Evolutionary conservation across 2,329 filamentous ascomycete genomes (phyloP).

Genomic region (Catunica adiposa): DNA sequence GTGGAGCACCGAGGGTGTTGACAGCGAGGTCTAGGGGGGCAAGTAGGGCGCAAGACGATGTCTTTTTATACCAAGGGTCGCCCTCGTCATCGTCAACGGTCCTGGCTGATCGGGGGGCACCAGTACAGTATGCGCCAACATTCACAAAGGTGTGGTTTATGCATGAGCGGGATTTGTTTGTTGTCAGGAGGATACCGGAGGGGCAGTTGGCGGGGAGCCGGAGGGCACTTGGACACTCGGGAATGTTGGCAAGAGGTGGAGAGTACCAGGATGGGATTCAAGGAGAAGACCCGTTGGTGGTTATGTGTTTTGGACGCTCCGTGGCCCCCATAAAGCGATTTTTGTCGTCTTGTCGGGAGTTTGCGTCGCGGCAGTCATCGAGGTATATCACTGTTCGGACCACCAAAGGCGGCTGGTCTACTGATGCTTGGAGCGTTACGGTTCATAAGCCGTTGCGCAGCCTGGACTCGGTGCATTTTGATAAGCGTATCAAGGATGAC

Average conservation of each 20-base stretch:
- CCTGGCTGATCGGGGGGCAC: slow-evolving; percentile 22
- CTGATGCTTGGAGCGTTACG: slow-evolving; percentile 22
- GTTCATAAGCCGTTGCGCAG: slow-evolving; percentile 45
- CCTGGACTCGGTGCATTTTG: slow-evolving; percentile 61
- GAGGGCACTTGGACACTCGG: slow-evolving; percentile 8
- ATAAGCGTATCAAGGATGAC: slow-evolving; percentile 45
- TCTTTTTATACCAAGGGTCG: slow-evolving; percentile 19
- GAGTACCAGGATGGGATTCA: slow-evolving; percentile 22
- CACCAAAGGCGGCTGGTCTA: slow-evolving; percentile 17
- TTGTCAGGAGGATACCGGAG: slow-evolving; percentile 20
- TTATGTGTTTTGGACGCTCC: slow-evolving; percentile 25
- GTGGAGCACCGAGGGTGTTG: slow-evolving; percentile 19
- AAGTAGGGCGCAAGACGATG: slow-evolving; percentile 19
- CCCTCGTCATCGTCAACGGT: slow-evolving; percentile 16
- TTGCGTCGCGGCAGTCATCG: slow-evolving; percentile 23
- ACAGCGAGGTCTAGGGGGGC: slow-evolving; percentile 21
- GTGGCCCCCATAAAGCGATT: slow-evolving; percentile 20
- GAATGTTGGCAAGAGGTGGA: slow-evolving; percentile 9
- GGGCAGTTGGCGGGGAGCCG: neutral
- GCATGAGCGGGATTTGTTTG: slow-evolving; percentile 21
- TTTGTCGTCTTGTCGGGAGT: slow-evolving; percentile 19
- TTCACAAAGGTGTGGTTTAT: slow-evolving; percentile 25
- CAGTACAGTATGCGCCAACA: slow-evolving; percentile 24
- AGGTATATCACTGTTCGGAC: slow-evolving; percentile 23
- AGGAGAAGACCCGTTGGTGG: slow-evolving; percentile 24